phyloP scores from a whole-genome alignment of 2,329 filamentous ascomycete species.

The Pyrenophora tritici-repentis region DNA sequence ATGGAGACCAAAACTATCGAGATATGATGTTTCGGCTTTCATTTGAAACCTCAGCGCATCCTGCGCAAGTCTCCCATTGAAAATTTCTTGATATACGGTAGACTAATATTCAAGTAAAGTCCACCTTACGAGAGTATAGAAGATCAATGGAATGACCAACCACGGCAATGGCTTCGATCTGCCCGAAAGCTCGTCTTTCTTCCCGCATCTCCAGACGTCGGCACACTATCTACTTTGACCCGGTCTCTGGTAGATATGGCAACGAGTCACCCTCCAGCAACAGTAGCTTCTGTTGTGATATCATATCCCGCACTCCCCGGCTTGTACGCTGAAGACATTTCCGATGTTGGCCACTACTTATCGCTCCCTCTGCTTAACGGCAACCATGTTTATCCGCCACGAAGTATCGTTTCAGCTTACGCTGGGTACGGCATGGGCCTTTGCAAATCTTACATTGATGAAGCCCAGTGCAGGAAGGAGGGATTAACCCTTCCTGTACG shows the following conservation, averaged over 20 bases:
- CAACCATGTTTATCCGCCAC: slow-evolving; percentile 4
- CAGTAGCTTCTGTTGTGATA: slow-evolving; percentile 5
- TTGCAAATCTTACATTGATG: slow-evolving; percentile 4
- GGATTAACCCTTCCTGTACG: slow-evolving; percentile 6
- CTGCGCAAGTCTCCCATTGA: slow-evolving; percentile 1
- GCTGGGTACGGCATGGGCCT: slow-evolving; percentile 15
- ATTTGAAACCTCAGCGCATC: not conserved
- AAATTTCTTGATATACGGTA: not conserved
- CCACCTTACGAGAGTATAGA: slow-evolving; percentile 11
- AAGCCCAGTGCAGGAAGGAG: slow-evolving; percentile 6
- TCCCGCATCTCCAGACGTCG: slow-evolving; percentile 13
- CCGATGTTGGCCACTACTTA: slow-evolving; percentile 2
- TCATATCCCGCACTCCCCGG: slow-evolving; percentile 9
- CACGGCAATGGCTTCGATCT: slow-evolving; percentile 7
- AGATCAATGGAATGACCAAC: slow-evolving; percentile 12
- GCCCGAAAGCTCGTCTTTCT: slow-evolving; percentile 1
- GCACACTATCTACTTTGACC: slow-evolving; percentile 1
- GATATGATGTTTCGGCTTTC: slow-evolving; percentile 7
- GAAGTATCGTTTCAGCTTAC: slow-evolving; percentile 8
- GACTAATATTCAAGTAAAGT: not conserved
- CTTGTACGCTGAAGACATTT: slow-evolving; percentile 11
- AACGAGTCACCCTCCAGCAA: not conserved
- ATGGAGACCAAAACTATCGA: slow-evolving; percentile 6
- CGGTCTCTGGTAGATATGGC: slow-evolving; percentile 3
- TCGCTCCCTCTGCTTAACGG: slow-evolving; percentile 5